These are phyloP conservation scores for Tricholoma hemisulphureum DNA, from an alignment of 768 basidiomycete species.

Conservation along the genomic window DNA sequence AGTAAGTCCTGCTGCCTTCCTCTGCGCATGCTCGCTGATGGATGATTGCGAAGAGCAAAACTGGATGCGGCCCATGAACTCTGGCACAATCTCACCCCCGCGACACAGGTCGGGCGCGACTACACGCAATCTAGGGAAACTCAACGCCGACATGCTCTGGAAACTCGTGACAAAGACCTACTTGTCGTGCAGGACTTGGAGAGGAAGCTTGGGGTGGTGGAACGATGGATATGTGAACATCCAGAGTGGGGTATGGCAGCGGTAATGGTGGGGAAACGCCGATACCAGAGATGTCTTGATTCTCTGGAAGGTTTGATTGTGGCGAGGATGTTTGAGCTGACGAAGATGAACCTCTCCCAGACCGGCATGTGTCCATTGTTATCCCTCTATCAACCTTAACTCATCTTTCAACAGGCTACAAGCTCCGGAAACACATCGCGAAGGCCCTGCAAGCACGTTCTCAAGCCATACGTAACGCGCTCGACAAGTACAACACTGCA, in stretches of 20 bases:
- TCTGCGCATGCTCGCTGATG: too few species aligned
- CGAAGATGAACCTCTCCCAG: conserved; percentile 23
- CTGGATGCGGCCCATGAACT: background rate
- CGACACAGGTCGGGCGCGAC: background rate
- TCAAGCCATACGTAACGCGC: conserved; percentile 16
- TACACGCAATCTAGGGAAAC: background rate
- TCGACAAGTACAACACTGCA: conserved; percentile 20
- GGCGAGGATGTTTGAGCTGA: conserved; percentile 23
- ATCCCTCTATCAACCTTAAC: background rate
- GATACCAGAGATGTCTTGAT: background rate
- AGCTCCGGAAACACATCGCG: conserved; percentile 9
- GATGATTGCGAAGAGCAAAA: too few species aligned
- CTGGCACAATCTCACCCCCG: background rate
- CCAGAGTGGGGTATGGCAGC: background rate
- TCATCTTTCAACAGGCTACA: conserved; percentile 5
- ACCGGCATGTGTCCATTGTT: conserved; percentile 20
- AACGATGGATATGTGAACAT: background rate
- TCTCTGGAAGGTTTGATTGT: conserved; percentile 17
- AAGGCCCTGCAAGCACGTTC: conserved; percentile 8
- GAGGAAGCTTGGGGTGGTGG: background rate
- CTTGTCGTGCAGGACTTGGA: background rate
- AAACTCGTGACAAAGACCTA: background rate
- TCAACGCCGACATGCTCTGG: background rate
- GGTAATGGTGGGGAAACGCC: background rate
- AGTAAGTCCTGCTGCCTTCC: background rate